A percentile compares a stretch with the other conserved stretches of the same genome.
Conservation (phyloP, 371 early-diverging fungal genomes). For the Coemansia sp. region DNA sequence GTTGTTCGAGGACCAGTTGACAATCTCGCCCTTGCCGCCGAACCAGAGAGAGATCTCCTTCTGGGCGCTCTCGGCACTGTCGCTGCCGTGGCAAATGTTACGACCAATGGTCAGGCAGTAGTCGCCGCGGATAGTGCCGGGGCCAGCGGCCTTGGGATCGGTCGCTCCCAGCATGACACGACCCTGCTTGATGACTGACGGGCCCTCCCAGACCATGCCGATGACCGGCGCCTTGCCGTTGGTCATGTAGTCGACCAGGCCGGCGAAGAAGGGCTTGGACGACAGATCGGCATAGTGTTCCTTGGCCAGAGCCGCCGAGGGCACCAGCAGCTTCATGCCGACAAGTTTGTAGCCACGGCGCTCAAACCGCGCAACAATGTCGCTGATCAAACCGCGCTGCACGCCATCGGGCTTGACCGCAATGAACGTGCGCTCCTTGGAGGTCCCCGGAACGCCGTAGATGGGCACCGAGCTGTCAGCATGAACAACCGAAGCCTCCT, state of each 20-base stretch:
- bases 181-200: conserved; percentile 93
- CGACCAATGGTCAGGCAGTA: conserved; percentile 87
- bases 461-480: conserved; percentile 58
- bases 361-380: conserved; percentile 95
- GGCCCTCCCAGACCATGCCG: conserved; percentile 91
- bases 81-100: conserved; percentile 99
- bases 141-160: conserved; percentile 82
- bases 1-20: conserved; percentile 50
- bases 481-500: conserved; percentile 40
- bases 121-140: conserved; percentile 99
- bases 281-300: conserved; percentile 96
- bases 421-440: conserved; percentile 78
- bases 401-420: conserved; percentile 80
- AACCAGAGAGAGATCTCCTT: conserved; percentile 97
- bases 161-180: conserved; percentile 95
- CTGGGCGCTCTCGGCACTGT: conserved; percentile 95
- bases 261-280: conserved; percentile 93
- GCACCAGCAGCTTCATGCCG: conserved; percentile 79
- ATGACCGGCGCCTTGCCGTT: conserved; percentile 70
- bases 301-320: conserved; percentile 75
- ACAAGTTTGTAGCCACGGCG: conserved; percentile 75
- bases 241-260: conserved; percentile 79
- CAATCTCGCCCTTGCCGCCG: conserved; percentile 66
- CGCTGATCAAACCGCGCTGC: conserved; percentile 91
- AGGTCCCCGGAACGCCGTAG: conserved; percentile 68